Evolutionary conservation across 495 filamentous ascomycete genomes (phyloP).

Genomic region (Trichoderma gamsii): DNA sequence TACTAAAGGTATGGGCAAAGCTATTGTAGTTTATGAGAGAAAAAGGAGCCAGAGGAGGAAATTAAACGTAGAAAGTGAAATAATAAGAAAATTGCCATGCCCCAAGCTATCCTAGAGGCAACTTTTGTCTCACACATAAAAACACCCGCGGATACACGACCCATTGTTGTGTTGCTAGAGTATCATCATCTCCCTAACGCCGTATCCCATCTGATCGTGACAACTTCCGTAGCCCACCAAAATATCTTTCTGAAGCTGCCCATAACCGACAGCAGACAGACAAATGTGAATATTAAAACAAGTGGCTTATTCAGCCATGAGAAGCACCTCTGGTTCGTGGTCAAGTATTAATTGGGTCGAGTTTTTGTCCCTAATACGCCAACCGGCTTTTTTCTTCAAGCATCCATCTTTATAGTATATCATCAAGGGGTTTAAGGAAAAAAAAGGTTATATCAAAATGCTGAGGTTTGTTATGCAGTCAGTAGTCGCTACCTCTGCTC

Average conservation of each 20-base stretch:
- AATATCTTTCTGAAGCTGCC: background rate
- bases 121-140: background rate
- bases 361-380: background rate
- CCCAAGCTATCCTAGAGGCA: constrained; percentile 6
- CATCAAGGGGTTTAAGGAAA: background rate
- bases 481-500: constrained; percentile 14
- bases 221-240: background rate
- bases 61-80: background rate
- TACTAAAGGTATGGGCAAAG: background rate
- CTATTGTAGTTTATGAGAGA: background rate
- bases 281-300: constrained; percentile 10
- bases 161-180: background rate
- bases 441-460: constrained; percentile 12
- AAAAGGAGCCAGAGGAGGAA: background rate
- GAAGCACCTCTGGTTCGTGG: background rate
- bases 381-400: background rate
- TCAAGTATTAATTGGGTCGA: background rate
- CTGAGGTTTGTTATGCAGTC: background rate
- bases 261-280: background rate
- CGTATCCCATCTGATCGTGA: constrained; percentile 3
- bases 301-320: background rate
- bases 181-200: constrained; percentile 3
- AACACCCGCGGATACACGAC: constrained; percentile 1
- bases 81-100: background rate
- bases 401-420: constrained; percentile 12